These are phyloP conservation scores for Umbilicus rupestris DNA, from an alignment of 164 flowering plant genomes.

Conservation along the genomic window DNA sequence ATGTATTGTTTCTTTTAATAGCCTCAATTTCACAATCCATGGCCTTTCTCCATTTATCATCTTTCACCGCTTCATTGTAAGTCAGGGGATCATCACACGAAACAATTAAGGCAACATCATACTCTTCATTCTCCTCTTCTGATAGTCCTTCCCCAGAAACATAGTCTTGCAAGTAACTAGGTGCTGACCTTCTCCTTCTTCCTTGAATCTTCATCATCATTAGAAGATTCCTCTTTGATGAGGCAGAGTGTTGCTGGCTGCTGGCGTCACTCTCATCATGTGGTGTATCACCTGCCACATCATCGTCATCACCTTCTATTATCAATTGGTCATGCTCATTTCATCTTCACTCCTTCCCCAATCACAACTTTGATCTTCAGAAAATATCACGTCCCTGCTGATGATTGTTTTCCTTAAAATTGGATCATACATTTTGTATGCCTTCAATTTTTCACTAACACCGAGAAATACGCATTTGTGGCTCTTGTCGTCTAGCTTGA, in stretches of 20 bases:
- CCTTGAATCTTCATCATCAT: too few relatives aligned
- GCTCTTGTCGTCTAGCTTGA: neutral
- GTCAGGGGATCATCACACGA: neutral
- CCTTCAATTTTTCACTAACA: conserved; percentile 8
- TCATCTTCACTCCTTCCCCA: conserved; percentile 2
- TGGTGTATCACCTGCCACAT: neutral
- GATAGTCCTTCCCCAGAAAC: neutral
- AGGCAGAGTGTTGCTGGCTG: too few relatives aligned
- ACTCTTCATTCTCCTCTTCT: neutral
- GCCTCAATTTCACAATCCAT: neutral
- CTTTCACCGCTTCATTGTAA: neutral
- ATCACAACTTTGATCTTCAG: conserved; percentile 5
- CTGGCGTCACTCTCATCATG: neutral
- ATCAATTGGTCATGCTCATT: neutral
- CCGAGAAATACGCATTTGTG: conserved; percentile 9
- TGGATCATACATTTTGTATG: conserved; percentile 9
- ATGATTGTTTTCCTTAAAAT: conserved; percentile 1
- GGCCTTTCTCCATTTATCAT: neutral
- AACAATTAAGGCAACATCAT: neutral
- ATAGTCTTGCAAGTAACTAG: neutral
- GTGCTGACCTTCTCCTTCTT: too few relatives aligned
- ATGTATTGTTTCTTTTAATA: neutral
- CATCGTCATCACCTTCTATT: neutral
- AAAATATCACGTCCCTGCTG: conserved; percentile 9
- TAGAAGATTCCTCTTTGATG: too few relatives aligned